Evolutionary conservation across 495 filamentous ascomycete genomes (phyloP).

Genomic region (Hypoxylon fragiforme): DNA sequence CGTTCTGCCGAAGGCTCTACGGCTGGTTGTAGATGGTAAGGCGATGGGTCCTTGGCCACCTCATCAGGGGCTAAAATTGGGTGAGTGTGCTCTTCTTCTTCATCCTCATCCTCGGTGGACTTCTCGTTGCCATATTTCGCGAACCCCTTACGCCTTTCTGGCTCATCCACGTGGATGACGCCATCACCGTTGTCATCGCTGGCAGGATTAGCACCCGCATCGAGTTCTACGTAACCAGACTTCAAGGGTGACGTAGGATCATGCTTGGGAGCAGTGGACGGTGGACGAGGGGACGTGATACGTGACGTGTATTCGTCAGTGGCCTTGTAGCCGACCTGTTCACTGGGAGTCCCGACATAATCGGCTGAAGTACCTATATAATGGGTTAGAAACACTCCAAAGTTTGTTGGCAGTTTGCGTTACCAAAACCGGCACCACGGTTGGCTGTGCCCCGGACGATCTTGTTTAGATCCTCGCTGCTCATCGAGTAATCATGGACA

Average conservation of each 20-base stretch:
- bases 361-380: conserved; percentile 47
- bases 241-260: conserved; percentile 30
- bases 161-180: conserved; percentile 77
- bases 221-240: conserved; percentile 19
- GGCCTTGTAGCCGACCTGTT: conserved; percentile 80
- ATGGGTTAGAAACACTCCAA: conserved; percentile 43
- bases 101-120: conserved; percentile 50
- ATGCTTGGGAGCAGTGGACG: conserved; percentile 44
- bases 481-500: conserved; percentile 81
- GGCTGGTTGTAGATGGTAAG: conserved; percentile 61
- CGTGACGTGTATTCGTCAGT: conserved; percentile 76
- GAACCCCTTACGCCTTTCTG: conserved; percentile 64
- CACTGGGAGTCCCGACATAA: conserved; percentile 67
- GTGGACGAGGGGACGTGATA: conserved; percentile 64
- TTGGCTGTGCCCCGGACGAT: conserved; percentile 75
- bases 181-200: conserved; percentile 48
- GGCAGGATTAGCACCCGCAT: conserved; percentile 27
- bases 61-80: conserved; percentile 94
- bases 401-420: conserved; percentile 42
- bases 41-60: conserved; percentile 71
- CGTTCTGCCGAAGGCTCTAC: conserved; percentile 69
- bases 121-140: conserved; percentile 48
- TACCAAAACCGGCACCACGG: conserved; percentile 68
- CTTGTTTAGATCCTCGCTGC: conserved; percentile 88
- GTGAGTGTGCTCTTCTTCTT: conserved; percentile 60